Percentiles rank a stretch among this genome's conserved stretches.
Evolutionary conservation across 495 filamentous ascomycete genomes (phyloP).

Genomic region (Xylaria intraflava): DNA sequence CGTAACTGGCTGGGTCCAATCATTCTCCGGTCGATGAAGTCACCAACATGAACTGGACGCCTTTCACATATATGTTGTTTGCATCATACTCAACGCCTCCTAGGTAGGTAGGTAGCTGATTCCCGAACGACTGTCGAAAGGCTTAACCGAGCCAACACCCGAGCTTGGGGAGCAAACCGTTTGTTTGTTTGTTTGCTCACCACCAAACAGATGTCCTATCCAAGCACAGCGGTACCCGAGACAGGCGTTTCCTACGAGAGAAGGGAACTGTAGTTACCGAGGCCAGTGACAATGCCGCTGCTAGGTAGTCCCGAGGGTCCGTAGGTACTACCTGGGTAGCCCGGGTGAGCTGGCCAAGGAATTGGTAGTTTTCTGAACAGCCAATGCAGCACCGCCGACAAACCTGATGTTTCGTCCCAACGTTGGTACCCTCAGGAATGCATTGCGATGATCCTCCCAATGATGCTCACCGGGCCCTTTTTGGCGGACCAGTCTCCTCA

Average conservation of each 20-base stretch:
- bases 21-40: not conserved
- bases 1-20: not conserved
- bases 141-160: not conserved
- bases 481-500: not conserved
- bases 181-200: not conserved
- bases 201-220: not conserved
- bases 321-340: too few relatives aligned
- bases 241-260: not conserved
- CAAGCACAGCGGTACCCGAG: not conserved
- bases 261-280: not conserved
- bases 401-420: not conserved
- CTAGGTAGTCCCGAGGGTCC: too few relatives aligned
- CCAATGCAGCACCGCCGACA: too few relatives aligned
- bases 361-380: too few relatives aligned
- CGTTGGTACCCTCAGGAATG: too few relatives aligned
- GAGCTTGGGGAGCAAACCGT: not conserved
- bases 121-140: not conserved
- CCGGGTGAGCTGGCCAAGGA: too few relatives aligned
- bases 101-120: not conserved
- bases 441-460: not conserved
- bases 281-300: too few relatives aligned
- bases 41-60: slow-evolving; percentile 1
- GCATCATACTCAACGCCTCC: not conserved
- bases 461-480: not conserved
- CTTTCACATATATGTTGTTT: not conserved